Conservation (phyloP, 371 early-diverging fungal species). For the Funneliformis caledonium region DNA sequence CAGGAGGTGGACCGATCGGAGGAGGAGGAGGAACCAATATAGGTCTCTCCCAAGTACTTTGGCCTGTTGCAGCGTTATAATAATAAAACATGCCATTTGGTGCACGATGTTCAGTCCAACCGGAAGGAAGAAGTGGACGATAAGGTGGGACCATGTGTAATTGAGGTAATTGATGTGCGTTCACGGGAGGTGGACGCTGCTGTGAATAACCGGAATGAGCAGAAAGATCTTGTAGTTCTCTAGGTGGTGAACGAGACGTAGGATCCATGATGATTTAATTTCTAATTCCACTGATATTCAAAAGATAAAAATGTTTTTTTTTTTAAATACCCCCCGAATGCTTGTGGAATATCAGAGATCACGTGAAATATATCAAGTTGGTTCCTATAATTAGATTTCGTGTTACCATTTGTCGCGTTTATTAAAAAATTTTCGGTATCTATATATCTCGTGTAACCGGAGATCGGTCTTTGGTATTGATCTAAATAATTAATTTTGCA, state of each 20-base stretch:
- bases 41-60: conserved; percentile 64
- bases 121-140: conserved; percentile 53
- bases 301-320: too few species aligned
- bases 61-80: conserved; percentile 59
- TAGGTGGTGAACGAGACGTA: conserved; percentile 10
- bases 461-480: too few species aligned
- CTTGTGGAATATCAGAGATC: too few species aligned
- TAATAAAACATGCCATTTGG: conserved; percentile 63
- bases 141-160: conserved; percentile 12
- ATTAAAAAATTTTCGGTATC: too few species aligned
- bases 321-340: too few species aligned
- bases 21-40: conserved; percentile 42
- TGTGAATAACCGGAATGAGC: neutral
- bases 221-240: conserved; percentile 8
- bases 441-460: too few species aligned
- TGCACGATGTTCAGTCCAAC: conserved; percentile 66
- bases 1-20: conserved; percentile 27
- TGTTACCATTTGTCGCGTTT: too few species aligned
- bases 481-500: too few species aligned
- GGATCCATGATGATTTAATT: too few species aligned
- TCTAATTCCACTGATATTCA: too few species aligned
- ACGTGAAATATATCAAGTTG: too few species aligned
- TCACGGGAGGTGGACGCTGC: neutral
- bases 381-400: too few species aligned
- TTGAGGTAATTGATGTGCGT: conserved; percentile 19